Evolutionary conservation across 139 green algal species (phyloP).

Genomic region (Chlamydomonas urium): DNA sequence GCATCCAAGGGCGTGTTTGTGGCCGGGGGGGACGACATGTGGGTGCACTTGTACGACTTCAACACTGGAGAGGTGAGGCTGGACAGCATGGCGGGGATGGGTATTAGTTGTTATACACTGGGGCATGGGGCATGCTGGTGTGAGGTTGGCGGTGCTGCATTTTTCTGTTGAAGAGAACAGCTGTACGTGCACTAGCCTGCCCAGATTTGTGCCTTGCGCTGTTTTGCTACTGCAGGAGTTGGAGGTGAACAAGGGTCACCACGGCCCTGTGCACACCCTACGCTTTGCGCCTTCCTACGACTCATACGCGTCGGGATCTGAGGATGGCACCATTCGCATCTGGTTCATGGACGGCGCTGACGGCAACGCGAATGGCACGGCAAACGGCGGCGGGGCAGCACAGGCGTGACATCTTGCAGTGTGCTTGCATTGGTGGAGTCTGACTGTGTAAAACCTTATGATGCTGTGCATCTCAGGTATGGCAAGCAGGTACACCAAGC

Average conservation of each 20-base stretch:
- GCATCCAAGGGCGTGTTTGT: slow-evolving; percentile 61
- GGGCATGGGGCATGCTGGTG: background rate
- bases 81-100: background rate
- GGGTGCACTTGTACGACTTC: slow-evolving; percentile 87
- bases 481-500: too few species aligned
- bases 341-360: slow-evolving; percentile 52
- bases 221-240: slow-evolving; percentile 58
- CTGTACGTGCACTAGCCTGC: too few species aligned
- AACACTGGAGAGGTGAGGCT: slow-evolving; percentile 57
- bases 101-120: background rate
- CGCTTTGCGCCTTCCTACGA: slow-evolving; percentile 87
- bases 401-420: too few species aligned
- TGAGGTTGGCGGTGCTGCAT: too few species aligned
- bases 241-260: slow-evolving; percentile 87
- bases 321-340: slow-evolving; percentile 96
- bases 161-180: too few species aligned
- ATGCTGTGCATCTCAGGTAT: too few species aligned
- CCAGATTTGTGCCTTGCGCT: too few species aligned
- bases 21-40: slow-evolving; percentile 94
- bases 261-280: slow-evolving; percentile 94
- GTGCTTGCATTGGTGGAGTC: too few species aligned
- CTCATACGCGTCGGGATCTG: slow-evolving; percentile 87
- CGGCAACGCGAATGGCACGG: too few species aligned
- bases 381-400: too few species aligned
- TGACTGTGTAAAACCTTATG: too few species aligned